A percentile compares a stretch with the other conserved stretches of the same genome.
These are phyloP conservation scores for Penicillium lagena DNA, from an alignment of 495 filamentous ascomycete genomes.

Conservation along the genomic window DNA sequence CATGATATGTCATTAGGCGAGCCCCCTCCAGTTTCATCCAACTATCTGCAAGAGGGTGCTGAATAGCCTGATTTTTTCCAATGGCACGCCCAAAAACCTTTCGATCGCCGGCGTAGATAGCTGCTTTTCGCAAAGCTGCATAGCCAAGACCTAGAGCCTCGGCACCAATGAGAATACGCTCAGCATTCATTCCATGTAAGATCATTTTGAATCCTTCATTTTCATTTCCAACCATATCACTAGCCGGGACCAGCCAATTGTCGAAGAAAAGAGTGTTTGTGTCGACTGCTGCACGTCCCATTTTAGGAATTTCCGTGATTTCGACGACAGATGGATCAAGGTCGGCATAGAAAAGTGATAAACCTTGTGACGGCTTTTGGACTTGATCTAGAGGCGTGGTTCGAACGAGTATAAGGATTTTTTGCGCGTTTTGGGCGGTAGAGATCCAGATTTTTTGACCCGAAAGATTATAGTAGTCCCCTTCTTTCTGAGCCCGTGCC, in stretches of 20 bases:
- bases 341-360: slow-evolving; percentile 72
- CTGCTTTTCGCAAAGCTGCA: slow-evolving; percentile 57
- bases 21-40: slow-evolving; percentile 78
- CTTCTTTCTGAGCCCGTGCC: slow-evolving; percentile 48
- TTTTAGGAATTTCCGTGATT: slow-evolving; percentile 70
- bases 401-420: slow-evolving; percentile 73
- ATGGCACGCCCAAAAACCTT: slow-evolving; percentile 66
- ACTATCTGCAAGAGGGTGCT: slow-evolving; percentile 65
- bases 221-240: slow-evolving; percentile 60
- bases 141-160: slow-evolving; percentile 76
- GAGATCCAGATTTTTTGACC: slow-evolving; percentile 86
- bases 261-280: slow-evolving; percentile 84
- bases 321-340: slow-evolving; percentile 54
- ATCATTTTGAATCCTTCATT: slow-evolving; percentile 71
- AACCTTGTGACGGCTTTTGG: slow-evolving; percentile 58
- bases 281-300: slow-evolving; percentile 71
- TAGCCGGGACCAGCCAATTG: slow-evolving; percentile 54
- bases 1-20: slow-evolving; percentile 72
- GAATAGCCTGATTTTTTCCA: slow-evolving; percentile 68
- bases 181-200: slow-evolving; percentile 79
- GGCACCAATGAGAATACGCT: slow-evolving; percentile 68
- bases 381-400: slow-evolving; percentile 63
- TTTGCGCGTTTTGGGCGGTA: slow-evolving; percentile 66
- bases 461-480: slow-evolving; percentile 51
- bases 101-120: slow-evolving; percentile 61